Conservation (phyloP, 306 rosid species). For the Crataegus laevigata region DNA sequence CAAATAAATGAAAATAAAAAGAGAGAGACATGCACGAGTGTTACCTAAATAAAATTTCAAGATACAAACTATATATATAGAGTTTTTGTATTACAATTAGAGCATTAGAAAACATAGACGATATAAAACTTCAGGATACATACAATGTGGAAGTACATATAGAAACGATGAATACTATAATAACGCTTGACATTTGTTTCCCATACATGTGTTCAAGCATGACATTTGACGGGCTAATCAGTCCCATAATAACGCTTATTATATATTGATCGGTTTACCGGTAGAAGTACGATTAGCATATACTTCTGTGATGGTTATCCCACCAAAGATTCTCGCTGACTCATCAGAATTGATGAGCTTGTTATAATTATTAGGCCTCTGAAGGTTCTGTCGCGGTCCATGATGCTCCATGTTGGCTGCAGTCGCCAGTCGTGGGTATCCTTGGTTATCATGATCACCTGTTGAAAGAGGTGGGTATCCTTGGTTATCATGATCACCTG, state of each 20-base stretch:
- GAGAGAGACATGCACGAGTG: neutral
- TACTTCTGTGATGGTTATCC: neutral
- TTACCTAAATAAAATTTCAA: neutral
- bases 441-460: neutral
- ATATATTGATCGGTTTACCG: neutral
- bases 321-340: slow-evolving; percentile 5
- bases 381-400: neutral
- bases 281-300: neutral
- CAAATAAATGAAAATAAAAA: too few species aligned
- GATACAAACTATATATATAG: neutral
- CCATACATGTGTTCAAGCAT: neutral
- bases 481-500: neutral
- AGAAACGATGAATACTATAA: neutral
- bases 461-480: neutral
- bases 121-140: neutral
- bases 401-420: neutral
- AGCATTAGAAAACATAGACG: neutral
- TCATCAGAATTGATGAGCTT: neutral
- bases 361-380: neutral
- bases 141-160: neutral
- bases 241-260: neutral
- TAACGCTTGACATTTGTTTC: neutral
- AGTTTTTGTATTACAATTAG: neutral
- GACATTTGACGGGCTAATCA: neutral
- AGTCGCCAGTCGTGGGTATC: neutral